These are phyloP conservation scores for Taxawa tesnikishii DNA, from an alignment of 2,329 filamentous ascomycete genomes.

Conservation along the genomic window DNA sequence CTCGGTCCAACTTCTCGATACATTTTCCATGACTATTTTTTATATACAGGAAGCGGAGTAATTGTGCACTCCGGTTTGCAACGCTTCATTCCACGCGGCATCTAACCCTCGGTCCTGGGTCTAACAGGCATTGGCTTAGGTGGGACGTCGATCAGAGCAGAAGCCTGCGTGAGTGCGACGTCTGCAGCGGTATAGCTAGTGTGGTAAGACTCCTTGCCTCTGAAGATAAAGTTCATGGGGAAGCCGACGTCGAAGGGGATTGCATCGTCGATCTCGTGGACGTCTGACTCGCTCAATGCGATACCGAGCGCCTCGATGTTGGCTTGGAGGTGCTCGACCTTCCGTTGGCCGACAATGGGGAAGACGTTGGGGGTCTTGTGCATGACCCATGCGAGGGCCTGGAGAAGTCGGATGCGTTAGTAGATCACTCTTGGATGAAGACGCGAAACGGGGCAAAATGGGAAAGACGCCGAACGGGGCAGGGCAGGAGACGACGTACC, in stretches of 20 bases:
- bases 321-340: conserved; percentile 53
- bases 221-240: conserved; percentile 45
- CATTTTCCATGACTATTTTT: too few relatives aligned
- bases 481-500: neutral
- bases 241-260: conserved; percentile 55
- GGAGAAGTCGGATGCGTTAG: neutral
- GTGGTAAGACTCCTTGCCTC: conserved; percentile 3
- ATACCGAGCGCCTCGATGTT: conserved; percentile 59
- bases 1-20: too few relatives aligned
- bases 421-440: too few relatives aligned
- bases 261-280: conserved; percentile 53
- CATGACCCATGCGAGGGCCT: conserved; percentile 58
- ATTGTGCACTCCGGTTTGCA: too few relatives aligned
- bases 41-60: too few relatives aligned
- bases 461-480: neutral
- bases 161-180: conserved; percentile 4
- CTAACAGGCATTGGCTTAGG: conserved; percentile 6
- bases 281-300: conserved; percentile 47
- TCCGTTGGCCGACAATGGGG: conserved; percentile 59
- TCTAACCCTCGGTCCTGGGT: too few relatives aligned
- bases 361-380: conserved; percentile 58
- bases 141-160: conserved; percentile 5
- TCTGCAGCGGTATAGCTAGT: conserved; percentile 6
- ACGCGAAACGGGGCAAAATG: too few relatives aligned
- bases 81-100: too few relatives aligned